Base-by-base conservation (phyloP, 208 protist genomes). In the Crithidia mellificae region DNA sequence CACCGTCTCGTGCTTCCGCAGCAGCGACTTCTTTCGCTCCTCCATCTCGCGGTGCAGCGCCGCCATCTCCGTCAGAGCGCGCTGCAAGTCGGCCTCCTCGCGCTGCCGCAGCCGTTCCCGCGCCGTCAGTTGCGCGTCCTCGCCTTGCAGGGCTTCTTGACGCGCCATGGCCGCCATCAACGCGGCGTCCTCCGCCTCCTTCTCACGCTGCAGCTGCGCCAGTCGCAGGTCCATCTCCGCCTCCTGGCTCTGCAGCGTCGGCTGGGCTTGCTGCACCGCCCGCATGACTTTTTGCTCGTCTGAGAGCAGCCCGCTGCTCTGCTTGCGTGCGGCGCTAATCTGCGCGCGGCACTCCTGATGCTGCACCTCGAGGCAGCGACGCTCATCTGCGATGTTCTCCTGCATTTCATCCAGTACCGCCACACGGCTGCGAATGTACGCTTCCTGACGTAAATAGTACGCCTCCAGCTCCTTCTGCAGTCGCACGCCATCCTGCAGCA, bases 321-420 rank as follows among this genome's bases (percentile, higher is more conserved):
- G 79, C 43, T 77, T 85, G 3, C 90, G 82, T 0, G 80, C 67
- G 9, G 75, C 69, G 38, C 87, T 92, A 47, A 96, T 96, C 74
- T 90, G 85, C 27, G 71, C 73, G 14, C 91, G 76, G 63, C 91
- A 96, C 66, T 96, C 84, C 57, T 96, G 84, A 46, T 96, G 91
- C 46, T 93, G 88, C 14, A 87, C 54, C 66, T 96, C 86, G 1
- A 96, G 73, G 55, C 81, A 87, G n/a, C 81, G 78, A 17, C 91
- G 79, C 79, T 96, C 91, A 32, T 96, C 85, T 0, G 88, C 80
- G 36, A 96, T 91, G 43, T 74, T 82, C 39, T 82, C 78, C 47
- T 93, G 88, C 54, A 93, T 77, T 39, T 90, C 80, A 47, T 96
- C 91, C 7, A 96, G 77, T 39, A 93, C 63, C 7, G 77, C 71